phyloP scores from a whole-genome alignment of 2,329 filamentous ascomycete species.

The Cercospora janseana region DNA sequence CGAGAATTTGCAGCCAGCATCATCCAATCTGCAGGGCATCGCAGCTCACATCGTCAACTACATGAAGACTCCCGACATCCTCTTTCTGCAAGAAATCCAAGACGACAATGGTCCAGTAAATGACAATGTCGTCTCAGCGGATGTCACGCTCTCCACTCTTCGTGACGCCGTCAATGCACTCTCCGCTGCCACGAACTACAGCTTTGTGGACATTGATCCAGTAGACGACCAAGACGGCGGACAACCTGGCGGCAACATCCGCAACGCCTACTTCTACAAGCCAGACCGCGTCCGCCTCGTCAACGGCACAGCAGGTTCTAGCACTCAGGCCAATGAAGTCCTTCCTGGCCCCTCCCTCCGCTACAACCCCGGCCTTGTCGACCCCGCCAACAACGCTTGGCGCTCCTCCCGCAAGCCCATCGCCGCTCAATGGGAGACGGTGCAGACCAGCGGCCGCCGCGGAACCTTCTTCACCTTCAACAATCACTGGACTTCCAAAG shows the following conservation, averaged over 20 bases:
- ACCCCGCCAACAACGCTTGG: slow-evolving; percentile 61
- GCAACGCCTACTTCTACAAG: slow-evolving; percentile 67
- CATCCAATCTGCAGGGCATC: slow-evolving; percentile 56
- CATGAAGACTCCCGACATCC: slow-evolving; percentile 61
- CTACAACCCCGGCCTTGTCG: slow-evolving; percentile 68
- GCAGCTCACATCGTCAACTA: slow-evolving; percentile 64
- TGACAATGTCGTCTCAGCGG: slow-evolving; percentile 58
- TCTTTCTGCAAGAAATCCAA: slow-evolving; percentile 71
- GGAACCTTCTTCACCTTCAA: slow-evolving; percentile 69
- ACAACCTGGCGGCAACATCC: slow-evolving; percentile 69
- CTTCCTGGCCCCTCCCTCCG: slow-evolving; percentile 58
- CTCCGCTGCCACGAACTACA: slow-evolving; percentile 54
- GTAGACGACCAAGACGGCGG: slow-evolving; percentile 63
- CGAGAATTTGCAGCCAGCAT: slow-evolving; percentile 62
- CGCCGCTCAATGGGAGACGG: slow-evolving; percentile 62
- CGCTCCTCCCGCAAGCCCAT: slow-evolving; percentile 64
- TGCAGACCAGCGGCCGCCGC: slow-evolving; percentile 45
- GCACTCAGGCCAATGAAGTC: slow-evolving; percentile 57
- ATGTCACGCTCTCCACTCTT: slow-evolving; percentile 59
- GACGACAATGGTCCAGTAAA: slow-evolving; percentile 63
- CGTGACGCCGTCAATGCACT: slow-evolving; percentile 50
- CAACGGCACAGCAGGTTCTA: slow-evolving; percentile 57
- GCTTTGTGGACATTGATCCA: slow-evolving; percentile 60
- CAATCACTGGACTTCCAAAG: slow-evolving; percentile 67
- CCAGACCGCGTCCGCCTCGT: slow-evolving; percentile 58